Conservation (phyloP, 2,329 filamentous ascomycete genomes). For the Fulvia fulva region DNA sequence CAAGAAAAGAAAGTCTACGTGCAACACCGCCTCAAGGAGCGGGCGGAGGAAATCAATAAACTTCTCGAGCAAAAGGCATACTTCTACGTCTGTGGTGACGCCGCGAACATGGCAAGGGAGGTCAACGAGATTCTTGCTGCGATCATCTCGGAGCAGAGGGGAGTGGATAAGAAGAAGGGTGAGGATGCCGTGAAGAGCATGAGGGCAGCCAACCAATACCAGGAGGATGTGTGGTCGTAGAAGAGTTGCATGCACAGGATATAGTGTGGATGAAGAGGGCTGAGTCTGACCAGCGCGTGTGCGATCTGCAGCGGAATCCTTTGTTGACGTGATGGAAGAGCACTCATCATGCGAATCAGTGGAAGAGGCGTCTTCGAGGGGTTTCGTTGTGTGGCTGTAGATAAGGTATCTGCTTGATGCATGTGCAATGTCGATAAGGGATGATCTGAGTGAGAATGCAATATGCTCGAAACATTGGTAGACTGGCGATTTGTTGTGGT, state of each 20-base stretch:
- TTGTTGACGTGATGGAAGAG: not conserved
- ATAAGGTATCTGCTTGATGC: conserved; percentile 2
- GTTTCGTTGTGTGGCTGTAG: not conserved
- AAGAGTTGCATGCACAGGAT: not conserved
- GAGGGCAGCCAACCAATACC: conserved; percentile 92
- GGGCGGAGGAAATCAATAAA: conserved; percentile 78
- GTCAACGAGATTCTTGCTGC: conserved; percentile 70
- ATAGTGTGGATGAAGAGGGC: not conserved
- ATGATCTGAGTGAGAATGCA: not conserved
- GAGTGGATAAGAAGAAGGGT: conserved; percentile 77
- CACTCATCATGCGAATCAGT: not conserved
- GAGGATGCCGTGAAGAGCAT: conserved; percentile 97
- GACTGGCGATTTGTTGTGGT: not conserved
- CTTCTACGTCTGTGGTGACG: conserved; percentile 97
- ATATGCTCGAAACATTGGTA: not conserved
- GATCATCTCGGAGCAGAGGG: conserved; percentile 80
- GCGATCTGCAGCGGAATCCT: not conserved
- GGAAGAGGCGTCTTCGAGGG: not conserved
- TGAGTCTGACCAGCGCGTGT: not conserved
- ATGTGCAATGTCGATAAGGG: not conserved
- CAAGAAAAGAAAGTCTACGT: conserved; percentile 88
- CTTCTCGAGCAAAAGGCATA: conserved; percentile 83
- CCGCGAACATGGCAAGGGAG: conserved; percentile 67
- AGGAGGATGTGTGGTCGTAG: conserved; percentile 71
- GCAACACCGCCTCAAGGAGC: conserved; percentile 84